phyloP scores from a whole-genome alignment of 345 rosid genomes.

The Eucalyptus cloeziana region DNA sequence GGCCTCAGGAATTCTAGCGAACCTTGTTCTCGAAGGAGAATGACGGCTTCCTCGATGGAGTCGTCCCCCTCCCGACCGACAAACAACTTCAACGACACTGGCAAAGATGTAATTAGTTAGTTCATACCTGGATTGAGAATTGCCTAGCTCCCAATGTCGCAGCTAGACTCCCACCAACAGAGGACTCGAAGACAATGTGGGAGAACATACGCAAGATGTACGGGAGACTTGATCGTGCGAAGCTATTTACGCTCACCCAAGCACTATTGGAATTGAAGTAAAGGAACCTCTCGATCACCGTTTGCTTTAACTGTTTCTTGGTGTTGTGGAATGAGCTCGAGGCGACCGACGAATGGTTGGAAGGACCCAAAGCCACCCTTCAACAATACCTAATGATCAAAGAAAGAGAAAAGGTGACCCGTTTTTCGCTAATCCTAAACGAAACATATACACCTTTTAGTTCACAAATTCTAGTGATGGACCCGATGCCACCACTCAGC shows the following conservation, averaged over 20 bases:
- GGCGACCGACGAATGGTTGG: too few relatives aligned
- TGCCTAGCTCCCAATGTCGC: too few relatives aligned
- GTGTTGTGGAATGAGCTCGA: too few relatives aligned
- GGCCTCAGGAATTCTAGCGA: neutral
- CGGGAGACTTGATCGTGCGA: neutral
- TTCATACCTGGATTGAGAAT: neutral
- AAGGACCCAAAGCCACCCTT: too few relatives aligned
- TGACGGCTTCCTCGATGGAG: neutral
- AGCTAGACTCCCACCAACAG: neutral
- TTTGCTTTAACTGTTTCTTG: too few relatives aligned
- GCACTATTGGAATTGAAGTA: neutral
- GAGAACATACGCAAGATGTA: neutral
- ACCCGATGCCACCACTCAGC: too few relatives aligned
- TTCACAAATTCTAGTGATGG: too few relatives aligned
- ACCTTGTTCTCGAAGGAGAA: neutral
- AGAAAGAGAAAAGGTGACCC: too few relatives aligned
- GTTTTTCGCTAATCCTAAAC: too few relatives aligned
- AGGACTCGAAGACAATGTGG: neutral
- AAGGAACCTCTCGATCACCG: neutral
- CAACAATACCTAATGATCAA: too few relatives aligned
- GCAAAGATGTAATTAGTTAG: neutral
- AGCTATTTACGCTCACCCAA: neutral
- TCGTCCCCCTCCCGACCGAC: fast-evolving
- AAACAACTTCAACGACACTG: neutral
- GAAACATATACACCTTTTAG: too few relatives aligned